These are phyloP conservation scores for Pezicula radicicola DNA, from an alignment of 2,329 filamentous ascomycete genomes.

Conservation along the genomic window DNA sequence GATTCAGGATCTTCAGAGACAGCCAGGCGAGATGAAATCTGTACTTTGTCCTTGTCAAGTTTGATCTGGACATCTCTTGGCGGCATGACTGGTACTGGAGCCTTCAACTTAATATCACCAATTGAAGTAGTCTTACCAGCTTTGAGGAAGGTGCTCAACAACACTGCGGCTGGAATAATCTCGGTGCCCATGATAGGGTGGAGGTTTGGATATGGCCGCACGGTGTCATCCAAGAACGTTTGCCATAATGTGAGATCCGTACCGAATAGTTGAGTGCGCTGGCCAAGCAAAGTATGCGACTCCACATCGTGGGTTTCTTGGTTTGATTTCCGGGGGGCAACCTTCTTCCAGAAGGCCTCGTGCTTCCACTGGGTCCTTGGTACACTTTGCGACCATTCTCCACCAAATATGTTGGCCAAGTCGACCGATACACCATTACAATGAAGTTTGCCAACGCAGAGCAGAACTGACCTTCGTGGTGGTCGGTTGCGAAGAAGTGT, in stretches of 20 bases:
- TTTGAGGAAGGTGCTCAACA: constrained; percentile 37
- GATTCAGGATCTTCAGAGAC: constrained; percentile 14
- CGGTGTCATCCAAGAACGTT: constrained; percentile 32
- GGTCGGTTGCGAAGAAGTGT: constrained; percentile 25
- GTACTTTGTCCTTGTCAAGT: constrained; percentile 26
- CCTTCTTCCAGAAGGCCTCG: constrained; percentile 22
- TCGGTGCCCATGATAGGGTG: constrained; percentile 39
- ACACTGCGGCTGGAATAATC: constrained; percentile 39
- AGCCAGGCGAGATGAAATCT: constrained; percentile 28
- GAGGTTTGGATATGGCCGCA: constrained; percentile 37
- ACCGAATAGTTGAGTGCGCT: constrained; percentile 25
- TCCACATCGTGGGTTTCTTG: constrained; percentile 29
- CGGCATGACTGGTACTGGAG: constrained; percentile 32
- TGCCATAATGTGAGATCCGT: constrained; percentile 29
- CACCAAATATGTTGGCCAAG: constrained; percentile 18
- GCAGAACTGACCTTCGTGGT: too few species aligned
- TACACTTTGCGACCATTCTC: constrained; percentile 23
- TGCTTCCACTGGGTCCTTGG: constrained; percentile 24
- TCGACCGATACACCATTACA: constrained; percentile 29
- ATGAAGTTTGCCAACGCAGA: constrained; percentile 24
- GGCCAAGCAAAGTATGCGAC: constrained; percentile 32
- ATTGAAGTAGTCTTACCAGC: constrained; percentile 28
- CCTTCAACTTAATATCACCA: constrained; percentile 29
- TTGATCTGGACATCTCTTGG: constrained; percentile 32
- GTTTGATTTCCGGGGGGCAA: constrained; percentile 10